Evolutionary conservation across 805 yeast species (phyloP).

Genomic region (Wickerhamomyces tratensis): DNA sequence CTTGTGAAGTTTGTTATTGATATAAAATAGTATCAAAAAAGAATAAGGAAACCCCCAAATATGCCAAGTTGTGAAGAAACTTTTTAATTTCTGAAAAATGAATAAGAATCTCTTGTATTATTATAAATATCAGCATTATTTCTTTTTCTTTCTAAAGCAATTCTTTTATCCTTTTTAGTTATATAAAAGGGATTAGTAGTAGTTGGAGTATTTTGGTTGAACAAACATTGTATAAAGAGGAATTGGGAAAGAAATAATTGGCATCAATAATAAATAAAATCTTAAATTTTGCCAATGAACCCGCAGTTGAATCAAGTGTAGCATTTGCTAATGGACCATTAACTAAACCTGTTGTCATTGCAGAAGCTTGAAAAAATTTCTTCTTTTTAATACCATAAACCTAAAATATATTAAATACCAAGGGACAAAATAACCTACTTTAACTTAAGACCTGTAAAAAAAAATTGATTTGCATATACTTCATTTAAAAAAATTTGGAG

Average conservation of each 20-base stretch:
- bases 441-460: constrained; percentile 29
- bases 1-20: constrained; percentile 24
- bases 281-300: constrained; percentile 21
- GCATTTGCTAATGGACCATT: constrained; percentile 25
- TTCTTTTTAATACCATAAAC: constrained; percentile 20
- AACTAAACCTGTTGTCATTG: constrained; percentile 20
- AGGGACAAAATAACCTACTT: constrained; percentile 37
- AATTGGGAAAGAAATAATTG: constrained; percentile 27
- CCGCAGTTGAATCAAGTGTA: constrained; percentile 11
- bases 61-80: constrained; percentile 36
- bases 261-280: constrained; percentile 34
- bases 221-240: constrained; percentile 30
- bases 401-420: constrained; percentile 30
- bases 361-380: constrained; percentile 23
- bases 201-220: constrained; percentile 31
- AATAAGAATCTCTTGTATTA: constrained; percentile 23
- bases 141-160: constrained; percentile 34
- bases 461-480: constrained; percentile 23
- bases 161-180: constrained; percentile 27
- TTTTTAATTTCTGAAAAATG: constrained; percentile 26
- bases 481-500: constrained; percentile 12
- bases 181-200: constrained; percentile 29
- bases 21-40: constrained; percentile 6
- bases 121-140: constrained; percentile 28
- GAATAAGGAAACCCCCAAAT: constrained; percentile 28